Evolutionary conservation across 139 green algal species (phyloP), one percentile per base, ranked within the genome.

Genomic region (Eudorina sp.): DNA sequence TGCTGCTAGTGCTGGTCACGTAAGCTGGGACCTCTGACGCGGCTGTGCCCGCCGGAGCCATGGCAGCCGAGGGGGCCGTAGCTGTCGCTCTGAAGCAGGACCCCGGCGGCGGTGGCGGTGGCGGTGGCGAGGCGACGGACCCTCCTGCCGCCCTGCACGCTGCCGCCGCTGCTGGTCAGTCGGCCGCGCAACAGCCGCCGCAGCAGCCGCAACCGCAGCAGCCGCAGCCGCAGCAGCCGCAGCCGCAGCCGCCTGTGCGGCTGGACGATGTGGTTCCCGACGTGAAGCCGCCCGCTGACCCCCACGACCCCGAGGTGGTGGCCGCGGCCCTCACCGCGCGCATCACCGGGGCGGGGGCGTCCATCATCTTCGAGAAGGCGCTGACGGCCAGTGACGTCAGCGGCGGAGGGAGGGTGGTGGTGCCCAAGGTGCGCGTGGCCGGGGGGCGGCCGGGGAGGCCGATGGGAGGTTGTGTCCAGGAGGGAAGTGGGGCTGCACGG

Each of bases 351-450:
- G 78, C 92, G 55, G 92, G 91, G 4, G 92, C 91, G 21, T 86
- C 75, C 4, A 86, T 95, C 18, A 95, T 96, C 88, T 96, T 94
- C 66, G 92, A 96, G 62, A 96, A 96, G 91, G 68, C 89, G 6
- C 85, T 96, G 19, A 96, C 94, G 0, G 90, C 89, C 8, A 93
- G 84, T 62, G 94, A 96, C 90, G 89, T 92, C 25, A 92, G 79
- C 55, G 94, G 92, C 23, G 91, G 91, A 0, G 94, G 94, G 23
- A 62, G 94, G 38, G 93, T 96, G 27, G 94, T 96, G 34, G 92
- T 96, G 85, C 94, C 94, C 18, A 96, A 96, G 92, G 94, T 96
- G 81, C 29, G 79, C n/a, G n/a, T n/a, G n/a, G n/a, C n/a, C n/a
- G n/a, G n/a, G n/a, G n/a, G n/a, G n/a, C n/a, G n/a, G n/a, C n/a